A percentile compares a stretch with the other conserved stretches of the same genome.
These are phyloP conservation scores for Auricularia heimuer DNA, from an alignment of 768 basidiomycete genomes.

Conservation along the genomic window DNA sequence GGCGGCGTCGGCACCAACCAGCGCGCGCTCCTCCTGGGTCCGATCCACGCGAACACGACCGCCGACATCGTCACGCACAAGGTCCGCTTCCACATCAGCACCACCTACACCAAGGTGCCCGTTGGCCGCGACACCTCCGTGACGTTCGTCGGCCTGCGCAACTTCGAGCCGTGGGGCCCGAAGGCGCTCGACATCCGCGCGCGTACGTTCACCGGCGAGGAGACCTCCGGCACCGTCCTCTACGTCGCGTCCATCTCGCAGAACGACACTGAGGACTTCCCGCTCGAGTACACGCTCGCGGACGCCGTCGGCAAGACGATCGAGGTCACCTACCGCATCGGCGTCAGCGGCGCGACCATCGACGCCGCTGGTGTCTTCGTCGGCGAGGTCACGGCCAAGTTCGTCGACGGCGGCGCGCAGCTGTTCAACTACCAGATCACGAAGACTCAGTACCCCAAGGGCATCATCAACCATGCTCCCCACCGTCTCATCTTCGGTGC, in stretches of 20 bases:
- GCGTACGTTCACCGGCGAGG: neutral
- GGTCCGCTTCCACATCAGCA: neutral
- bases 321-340: neutral
- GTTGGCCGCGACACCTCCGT: neutral
- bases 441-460: neutral
- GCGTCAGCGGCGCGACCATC: neutral
- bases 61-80: neutral
- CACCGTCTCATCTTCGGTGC: constrained; percentile 1
- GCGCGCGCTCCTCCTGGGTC: neutral
- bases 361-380: neutral
- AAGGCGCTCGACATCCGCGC: neutral
- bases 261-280: neutral
- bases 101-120: neutral
- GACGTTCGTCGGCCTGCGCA: neutral
- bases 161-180: neutral
- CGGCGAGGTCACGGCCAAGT: neutral
- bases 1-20: neutral
- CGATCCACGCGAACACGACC: neutral
- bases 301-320: neutral
- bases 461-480: neutral
- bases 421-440: neutral
- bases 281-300: neutral
- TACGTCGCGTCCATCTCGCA: neutral
- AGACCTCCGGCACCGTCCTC: neutral
- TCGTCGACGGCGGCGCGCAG: neutral